These are phyloP conservation scores for Vaccinium myrtillus DNA, from an alignment of 148 eudicot genomes.

Conservation along the genomic window DNA sequence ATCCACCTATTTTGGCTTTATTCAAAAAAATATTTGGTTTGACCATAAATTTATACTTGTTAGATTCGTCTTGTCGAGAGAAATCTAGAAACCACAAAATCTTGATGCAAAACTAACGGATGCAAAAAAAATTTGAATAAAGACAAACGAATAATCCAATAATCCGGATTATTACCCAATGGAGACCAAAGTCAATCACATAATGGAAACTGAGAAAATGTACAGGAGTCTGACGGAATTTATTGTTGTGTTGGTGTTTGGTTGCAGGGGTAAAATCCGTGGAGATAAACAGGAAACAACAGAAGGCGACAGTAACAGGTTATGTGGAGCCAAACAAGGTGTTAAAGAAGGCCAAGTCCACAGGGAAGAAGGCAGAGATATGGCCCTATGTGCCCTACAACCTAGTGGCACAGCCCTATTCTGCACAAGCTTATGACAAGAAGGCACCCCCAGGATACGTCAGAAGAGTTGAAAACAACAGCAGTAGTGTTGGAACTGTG, in stretches of 20 bases:
- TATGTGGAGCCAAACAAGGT: slow-evolving; percentile 71
- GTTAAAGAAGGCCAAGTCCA: slow-evolving; percentile 63
- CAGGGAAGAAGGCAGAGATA: slow-evolving; percentile 85
- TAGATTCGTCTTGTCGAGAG: too few relatives aligned
- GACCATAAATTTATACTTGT: too few relatives aligned
- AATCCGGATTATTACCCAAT: too few relatives aligned
- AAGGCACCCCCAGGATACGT: slow-evolving; percentile 89
- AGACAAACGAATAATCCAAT: too few relatives aligned
- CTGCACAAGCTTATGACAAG: slow-evolving; percentile 64
- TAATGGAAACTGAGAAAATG: too few relatives aligned
- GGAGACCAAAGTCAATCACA: too few relatives aligned
- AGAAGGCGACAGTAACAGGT: slow-evolving; percentile 75
- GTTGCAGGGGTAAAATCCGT: slow-evolving; percentile 71
- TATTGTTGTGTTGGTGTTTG: background rate
- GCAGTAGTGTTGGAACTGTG: slow-evolving; percentile 7
- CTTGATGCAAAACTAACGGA: too few relatives aligned
- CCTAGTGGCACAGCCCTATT: slow-evolving; percentile 73
- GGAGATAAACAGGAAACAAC: slow-evolving; percentile 77
- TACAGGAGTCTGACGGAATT: too few relatives aligned
- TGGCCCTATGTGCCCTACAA: slow-evolving; percentile 95
- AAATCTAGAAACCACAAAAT: too few relatives aligned
- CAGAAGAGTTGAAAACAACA: slow-evolving; percentile 48
- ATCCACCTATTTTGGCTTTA: too few relatives aligned
- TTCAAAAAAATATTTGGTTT: too few relatives aligned
- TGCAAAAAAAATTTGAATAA: too few relatives aligned